phyloP scores from a whole-genome alignment of 306 rosid genomes.

The Erythrophleum fordii region DNA sequence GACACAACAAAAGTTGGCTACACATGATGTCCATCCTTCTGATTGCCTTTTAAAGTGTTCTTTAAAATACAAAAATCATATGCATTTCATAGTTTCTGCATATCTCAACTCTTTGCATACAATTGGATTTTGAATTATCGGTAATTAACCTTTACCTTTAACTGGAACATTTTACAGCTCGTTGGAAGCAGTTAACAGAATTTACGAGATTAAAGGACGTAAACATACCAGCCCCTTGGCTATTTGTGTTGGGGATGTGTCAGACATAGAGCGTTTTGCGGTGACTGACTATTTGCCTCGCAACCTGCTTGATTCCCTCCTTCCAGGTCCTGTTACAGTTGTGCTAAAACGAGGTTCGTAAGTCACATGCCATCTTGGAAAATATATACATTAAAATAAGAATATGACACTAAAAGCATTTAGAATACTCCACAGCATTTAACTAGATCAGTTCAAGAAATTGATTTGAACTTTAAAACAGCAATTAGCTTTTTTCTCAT shows the following conservation, averaged over 20 bases:
- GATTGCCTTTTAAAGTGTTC: neutral
- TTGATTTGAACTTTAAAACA: neutral
- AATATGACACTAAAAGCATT: neutral
- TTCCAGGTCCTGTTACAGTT: constrained; percentile 96
- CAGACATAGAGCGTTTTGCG: constrained; percentile 64
- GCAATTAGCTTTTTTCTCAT: neutral
- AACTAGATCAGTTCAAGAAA: neutral
- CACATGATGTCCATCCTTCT: neutral
- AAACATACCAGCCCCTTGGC: constrained; percentile 70
- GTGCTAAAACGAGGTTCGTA: constrained; percentile 76
- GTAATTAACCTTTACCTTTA: neutral
- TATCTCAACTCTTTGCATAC: neutral
- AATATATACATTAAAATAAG: neutral
- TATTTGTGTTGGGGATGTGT: constrained; percentile 67
- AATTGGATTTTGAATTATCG: neutral
- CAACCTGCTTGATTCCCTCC: constrained; percentile 77
- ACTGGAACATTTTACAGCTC: constrained; percentile 48
- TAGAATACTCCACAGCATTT: neutral
- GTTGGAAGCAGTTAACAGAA: constrained; percentile 60
- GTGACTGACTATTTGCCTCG: constrained; percentile 71
- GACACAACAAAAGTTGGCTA: neutral
- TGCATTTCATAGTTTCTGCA: constrained; percentile 6
- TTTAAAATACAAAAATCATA: neutral
- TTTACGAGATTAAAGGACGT: constrained; percentile 72
- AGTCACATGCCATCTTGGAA: neutral